Evolutionary conservation across 345 rosid genomes (phyloP).

Genomic region (Hibiscus syriacus): DNA sequence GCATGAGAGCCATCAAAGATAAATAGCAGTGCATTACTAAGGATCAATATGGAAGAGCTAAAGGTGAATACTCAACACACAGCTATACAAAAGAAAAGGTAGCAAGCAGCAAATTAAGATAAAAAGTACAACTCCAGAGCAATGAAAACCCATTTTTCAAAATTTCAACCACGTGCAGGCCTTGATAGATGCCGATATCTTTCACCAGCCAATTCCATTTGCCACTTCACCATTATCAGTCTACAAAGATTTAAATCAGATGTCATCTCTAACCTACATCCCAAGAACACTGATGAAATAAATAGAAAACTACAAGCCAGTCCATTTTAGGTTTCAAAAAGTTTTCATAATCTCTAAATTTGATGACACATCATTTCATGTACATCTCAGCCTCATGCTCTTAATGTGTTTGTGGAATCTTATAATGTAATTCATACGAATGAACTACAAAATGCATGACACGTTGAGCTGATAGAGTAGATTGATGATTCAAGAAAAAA

Average conservation of each 20-base stretch:
- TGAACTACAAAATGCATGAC: not conserved
- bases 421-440: not conserved
- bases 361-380: not conserved
- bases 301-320: not conserved
- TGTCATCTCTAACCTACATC: not conserved
- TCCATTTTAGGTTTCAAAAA: no score
- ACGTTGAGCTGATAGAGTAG: not conserved
- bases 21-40: not conserved
- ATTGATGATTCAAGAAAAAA: not conserved
- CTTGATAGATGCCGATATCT: not conserved
- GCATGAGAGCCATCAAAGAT: constrained; percentile 5
- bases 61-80: not conserved
- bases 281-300: not conserved
- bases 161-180: not conserved
- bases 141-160: not conserved
- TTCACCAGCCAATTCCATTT: not conserved
- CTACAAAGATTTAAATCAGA: not conserved
- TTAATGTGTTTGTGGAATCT: not conserved
- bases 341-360: not conserved
- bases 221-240: not conserved
- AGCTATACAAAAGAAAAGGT: not conserved
- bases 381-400: not conserved
- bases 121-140: not conserved
- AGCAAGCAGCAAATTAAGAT: not conserved
- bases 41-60: not conserved